These are phyloP conservation scores for Buddleja alternifolia DNA, from an alignment of 257 asterid genomes.

Conservation along the genomic window DNA sequence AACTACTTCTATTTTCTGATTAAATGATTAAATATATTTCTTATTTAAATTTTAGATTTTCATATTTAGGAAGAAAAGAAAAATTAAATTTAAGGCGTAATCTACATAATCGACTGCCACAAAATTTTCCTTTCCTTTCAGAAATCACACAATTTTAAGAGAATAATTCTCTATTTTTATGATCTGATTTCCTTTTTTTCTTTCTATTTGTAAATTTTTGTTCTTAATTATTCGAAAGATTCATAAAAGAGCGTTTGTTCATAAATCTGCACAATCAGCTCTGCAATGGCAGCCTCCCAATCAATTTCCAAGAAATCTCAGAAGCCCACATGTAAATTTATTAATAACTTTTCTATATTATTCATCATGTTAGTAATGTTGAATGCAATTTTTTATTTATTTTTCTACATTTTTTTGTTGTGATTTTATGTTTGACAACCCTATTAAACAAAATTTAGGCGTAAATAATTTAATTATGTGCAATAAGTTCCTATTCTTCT, in stretches of 20 bases:
- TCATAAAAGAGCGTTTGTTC: not conserved
- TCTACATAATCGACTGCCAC: conserved; percentile 19
- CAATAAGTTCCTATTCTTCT: too few relatives aligned
- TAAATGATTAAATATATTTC: not conserved
- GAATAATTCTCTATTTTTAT: conserved; percentile 1
- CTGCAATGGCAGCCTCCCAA: conserved; percentile 44
- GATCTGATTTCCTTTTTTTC: conserved; percentile 14
- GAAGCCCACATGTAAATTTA: conserved; percentile 46
- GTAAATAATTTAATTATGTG: too few relatives aligned
- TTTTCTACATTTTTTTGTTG: too few relatives aligned
- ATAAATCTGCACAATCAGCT: conserved; percentile 36
- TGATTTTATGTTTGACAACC: too few relatives aligned
- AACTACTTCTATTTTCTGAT: not conserved
- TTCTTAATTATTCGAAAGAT: not conserved
- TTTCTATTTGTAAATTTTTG: not conserved
- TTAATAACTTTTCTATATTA: not conserved
- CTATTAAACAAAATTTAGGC: too few relatives aligned
- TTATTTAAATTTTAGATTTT: not conserved
- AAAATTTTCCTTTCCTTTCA: conserved; percentile 5
- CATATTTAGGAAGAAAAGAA: not conserved
- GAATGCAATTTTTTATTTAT: not conserved
- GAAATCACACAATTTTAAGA: conserved; percentile 20
- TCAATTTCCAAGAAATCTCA: conserved; percentile 40
- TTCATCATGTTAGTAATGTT: not conserved
- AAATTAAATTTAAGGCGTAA: conserved; percentile 21